Conservation (phyloP, 129 eudicot species). For the Flaveria ramosissima region DNA sequence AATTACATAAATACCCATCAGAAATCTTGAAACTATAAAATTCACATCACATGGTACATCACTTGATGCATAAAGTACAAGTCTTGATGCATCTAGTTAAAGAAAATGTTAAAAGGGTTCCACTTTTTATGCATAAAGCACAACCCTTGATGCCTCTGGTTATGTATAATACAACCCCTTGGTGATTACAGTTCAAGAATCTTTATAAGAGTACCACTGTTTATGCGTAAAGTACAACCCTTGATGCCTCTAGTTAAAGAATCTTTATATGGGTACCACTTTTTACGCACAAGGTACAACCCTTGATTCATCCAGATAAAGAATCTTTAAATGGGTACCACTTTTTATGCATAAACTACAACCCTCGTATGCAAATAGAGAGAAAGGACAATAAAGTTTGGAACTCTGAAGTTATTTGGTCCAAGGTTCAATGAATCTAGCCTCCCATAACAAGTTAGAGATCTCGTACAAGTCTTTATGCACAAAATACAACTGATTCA, state of each 20-base stretch:
- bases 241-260: background rate
- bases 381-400: background rate
- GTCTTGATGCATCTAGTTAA: background rate
- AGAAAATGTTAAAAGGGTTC: background rate
- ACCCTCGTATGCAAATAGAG: background rate
- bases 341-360: background rate
- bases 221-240: background rate
- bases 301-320: background rate
- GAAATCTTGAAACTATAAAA: background rate
- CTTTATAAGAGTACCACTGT: background rate
- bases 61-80: background rate
- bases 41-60: background rate
- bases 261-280: background rate
- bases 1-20: background rate
- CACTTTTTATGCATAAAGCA: background rate
- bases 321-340: background rate
- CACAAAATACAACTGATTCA: background rate
- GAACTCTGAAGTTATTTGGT: background rate
- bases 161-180: background rate
- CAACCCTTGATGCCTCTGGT: background rate
- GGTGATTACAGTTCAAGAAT: background rate
- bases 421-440: background rate
- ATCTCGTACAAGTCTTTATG: background rate
- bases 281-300: conserved; percentile 14
- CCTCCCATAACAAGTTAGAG: no score